Evolutionary conservation across 495 filamentous ascomycete genomes (phyloP).

Genomic region (Xylaria intraflava): DNA sequence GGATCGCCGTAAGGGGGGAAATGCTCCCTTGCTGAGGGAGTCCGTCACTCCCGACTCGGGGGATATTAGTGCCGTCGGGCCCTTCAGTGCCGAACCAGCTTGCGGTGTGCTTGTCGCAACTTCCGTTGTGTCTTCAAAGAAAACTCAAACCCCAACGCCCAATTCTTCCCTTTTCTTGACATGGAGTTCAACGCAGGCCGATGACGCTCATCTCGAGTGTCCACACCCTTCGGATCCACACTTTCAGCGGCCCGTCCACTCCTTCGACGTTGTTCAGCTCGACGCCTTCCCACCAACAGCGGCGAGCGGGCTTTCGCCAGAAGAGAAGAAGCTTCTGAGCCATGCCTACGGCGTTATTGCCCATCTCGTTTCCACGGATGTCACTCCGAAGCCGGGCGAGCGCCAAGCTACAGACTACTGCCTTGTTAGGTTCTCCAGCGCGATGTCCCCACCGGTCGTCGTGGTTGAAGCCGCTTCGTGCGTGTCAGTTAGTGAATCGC

Average conservation of each 20-base stretch:
- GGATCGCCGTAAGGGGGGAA: too few species aligned
- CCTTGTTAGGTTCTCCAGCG: conserved; percentile 92
- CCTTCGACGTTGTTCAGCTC: conserved; percentile 86
- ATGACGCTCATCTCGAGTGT: conserved; percentile 99
- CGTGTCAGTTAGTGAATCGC: conserved; percentile 9
- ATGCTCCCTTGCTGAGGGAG: too few species aligned
- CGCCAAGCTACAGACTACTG: conserved; percentile 93
- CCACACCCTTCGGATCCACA: conserved; percentile 98
- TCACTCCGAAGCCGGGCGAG: conserved; percentile 89
- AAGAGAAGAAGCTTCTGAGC: conserved; percentile 97
- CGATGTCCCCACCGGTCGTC: conserved; percentile 95
- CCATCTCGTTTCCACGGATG: conserved; percentile 68
- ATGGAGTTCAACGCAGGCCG: conserved; percentile 61
- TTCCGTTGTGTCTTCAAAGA: conserved; percentile 13
- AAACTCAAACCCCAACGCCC: conserved; percentile 19
- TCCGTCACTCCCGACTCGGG: background rate
- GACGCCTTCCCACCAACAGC: conserved; percentile 99
- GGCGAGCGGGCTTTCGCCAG: conserved; percentile 92
- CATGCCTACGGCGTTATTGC: conserved; percentile 87
- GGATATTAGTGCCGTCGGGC: conserved; percentile 6
- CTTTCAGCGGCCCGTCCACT: conserved; percentile 85
- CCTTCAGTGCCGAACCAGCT: conserved; percentile 9
- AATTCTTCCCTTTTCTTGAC: conserved; percentile 13
- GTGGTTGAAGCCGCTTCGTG: conserved; percentile 81
- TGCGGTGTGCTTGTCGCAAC: conserved; percentile 11